A percentile compares a stretch with the other conserved stretches of the same genome.
Evolutionary conservation across 2,329 filamentous ascomycete genomes (phyloP).

Genomic region (Xylariales sp.): DNA sequence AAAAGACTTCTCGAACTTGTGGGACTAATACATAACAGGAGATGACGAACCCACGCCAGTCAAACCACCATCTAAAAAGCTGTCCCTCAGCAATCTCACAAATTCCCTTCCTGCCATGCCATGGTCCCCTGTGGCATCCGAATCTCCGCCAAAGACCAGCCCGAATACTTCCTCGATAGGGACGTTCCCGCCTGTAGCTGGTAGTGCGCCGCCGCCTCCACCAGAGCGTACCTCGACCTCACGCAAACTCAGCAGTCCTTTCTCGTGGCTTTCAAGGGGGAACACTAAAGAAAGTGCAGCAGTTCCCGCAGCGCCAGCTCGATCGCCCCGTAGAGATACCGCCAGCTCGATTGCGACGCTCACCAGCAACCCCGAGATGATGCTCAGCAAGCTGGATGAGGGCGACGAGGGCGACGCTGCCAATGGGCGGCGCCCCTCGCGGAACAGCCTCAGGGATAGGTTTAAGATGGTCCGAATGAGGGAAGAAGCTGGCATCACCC

Average conservation of each 20-base stretch:
- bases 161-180: constrained; percentile 24
- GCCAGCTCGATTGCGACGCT: constrained; percentile 75
- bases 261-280: constrained; percentile 77
- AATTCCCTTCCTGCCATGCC: constrained; percentile 68
- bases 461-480: constrained; percentile 75
- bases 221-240: constrained; percentile 21
- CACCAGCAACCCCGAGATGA: constrained; percentile 76
- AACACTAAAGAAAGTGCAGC: too few relatives aligned
- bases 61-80: constrained; percentile 46
- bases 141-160: constrained; percentile 42
- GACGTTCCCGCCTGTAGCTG: constrained; percentile 27
- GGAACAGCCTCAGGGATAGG: constrained; percentile 69
- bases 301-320: constrained; percentile 32
- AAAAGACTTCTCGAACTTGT: too few relatives aligned
- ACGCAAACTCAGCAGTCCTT: constrained; percentile 82
- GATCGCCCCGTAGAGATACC: constrained; percentile 64
- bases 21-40: too few relatives aligned
- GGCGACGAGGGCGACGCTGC: constrained; percentile 48
- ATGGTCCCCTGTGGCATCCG: constrained; percentile 59
- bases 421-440: constrained; percentile 39
- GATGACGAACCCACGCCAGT: constrained; percentile 26
- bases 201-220: constrained; percentile 19
- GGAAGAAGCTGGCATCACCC: constrained; percentile 60
- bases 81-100: constrained; percentile 67
- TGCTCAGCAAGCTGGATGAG: constrained; percentile 72